Conservation (phyloP, 2,329 filamentous ascomycete genomes). For the Fusarium brachygibbosum region DNA sequence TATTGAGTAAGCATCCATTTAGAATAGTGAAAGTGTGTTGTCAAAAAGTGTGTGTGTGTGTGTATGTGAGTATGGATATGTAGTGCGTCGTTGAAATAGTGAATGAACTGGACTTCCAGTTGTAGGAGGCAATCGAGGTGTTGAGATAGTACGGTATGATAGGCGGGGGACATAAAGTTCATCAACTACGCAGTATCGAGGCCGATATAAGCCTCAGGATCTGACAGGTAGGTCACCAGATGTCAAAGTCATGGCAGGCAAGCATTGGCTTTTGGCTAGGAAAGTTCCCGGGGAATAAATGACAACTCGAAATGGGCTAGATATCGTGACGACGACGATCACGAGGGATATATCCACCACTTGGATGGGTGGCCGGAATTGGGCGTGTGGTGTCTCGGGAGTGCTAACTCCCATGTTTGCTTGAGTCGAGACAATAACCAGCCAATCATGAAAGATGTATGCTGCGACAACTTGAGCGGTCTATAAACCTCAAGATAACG, state of each 20-base stretch:
- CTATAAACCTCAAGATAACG: constrained; percentile 23
- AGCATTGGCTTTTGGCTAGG: constrained; percentile 17
- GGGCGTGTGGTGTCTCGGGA: constrained; percentile 18
- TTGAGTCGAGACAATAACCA: constrained; percentile 6
- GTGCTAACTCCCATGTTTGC: constrained; percentile 15
- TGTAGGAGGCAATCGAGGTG: constrained; percentile 12
- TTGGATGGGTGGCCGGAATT: constrained; percentile 25
- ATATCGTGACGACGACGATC: constrained; percentile 39
- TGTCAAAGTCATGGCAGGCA: constrained; percentile 26
- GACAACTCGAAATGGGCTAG: constrained; percentile 38
- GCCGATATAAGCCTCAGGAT: constrained; percentile 43
- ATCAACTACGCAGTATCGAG: constrained; percentile 13
- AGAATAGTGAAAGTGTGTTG: constrained; percentile 9
- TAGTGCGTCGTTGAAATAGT: constrained; percentile 2
- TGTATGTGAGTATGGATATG: not conserved
- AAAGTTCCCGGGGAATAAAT: constrained; percentile 28
- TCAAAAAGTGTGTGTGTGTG: constrained; percentile 10
- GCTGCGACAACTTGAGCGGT: constrained; percentile 20
- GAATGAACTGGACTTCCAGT: constrained; percentile 42
- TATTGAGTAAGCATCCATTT: constrained; percentile 67
- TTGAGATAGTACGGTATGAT: constrained; percentile 24
- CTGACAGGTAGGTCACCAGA: constrained; percentile 41
- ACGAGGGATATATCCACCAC: constrained; percentile 39
- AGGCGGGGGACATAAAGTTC: constrained; percentile 18
- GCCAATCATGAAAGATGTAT: constrained; percentile 5